These are phyloP conservation scores for Ilyonectria destructans DNA, from an alignment of 2,329 filamentous ascomycete species.

Conservation along the genomic window DNA sequence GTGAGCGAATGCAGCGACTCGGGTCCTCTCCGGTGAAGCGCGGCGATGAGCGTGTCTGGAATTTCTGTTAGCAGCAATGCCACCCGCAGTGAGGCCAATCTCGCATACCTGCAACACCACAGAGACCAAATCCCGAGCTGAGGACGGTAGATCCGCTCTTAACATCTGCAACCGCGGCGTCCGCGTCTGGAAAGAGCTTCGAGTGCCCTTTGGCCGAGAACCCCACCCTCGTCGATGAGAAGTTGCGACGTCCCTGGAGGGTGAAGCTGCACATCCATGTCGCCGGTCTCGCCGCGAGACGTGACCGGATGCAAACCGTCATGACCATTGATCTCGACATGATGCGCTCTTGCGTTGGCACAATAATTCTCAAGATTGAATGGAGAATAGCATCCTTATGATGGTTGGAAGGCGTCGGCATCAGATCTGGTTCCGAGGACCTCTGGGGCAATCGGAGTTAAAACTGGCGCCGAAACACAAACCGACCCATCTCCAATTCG, in stretches of 20 bases:
- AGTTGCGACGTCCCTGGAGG: slow-evolving; percentile 28
- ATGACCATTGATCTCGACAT: slow-evolving; percentile 31
- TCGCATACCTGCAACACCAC: slow-evolving; percentile 76
- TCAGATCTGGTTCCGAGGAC: slow-evolving; percentile 19
- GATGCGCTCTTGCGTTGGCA: not conserved
- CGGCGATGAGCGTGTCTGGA: slow-evolving; percentile 79
- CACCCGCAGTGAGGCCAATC: not conserved
- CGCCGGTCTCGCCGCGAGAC: slow-evolving; percentile 31
- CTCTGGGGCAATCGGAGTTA: slow-evolving; percentile 14
- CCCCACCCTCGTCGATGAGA: slow-evolving; percentile 39
- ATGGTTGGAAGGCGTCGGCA: slow-evolving; percentile 16
- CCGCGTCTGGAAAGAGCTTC: slow-evolving; percentile 71
- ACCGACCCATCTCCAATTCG: slow-evolving; percentile 2
- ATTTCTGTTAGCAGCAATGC: slow-evolving; percentile 15
- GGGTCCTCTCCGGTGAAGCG: slow-evolving; percentile 73
- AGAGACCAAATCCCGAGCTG: slow-evolving; percentile 87
- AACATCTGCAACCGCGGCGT: slow-evolving; percentile 80
- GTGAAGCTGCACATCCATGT: slow-evolving; percentile 45
- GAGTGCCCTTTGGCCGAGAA: slow-evolving; percentile 49
- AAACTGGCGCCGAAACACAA: slow-evolving; percentile 16
- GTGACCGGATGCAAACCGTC: slow-evolving; percentile 21
- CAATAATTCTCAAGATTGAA: not conserved
- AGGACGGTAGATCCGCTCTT: slow-evolving; percentile 80
- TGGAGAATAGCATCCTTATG: slow-evolving; percentile 15
- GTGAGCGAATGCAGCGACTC: slow-evolving; percentile 78